Conservation (phyloP, 1,284 basidiomycete genomes). For the Cryptococcus maquisensis region DNA sequence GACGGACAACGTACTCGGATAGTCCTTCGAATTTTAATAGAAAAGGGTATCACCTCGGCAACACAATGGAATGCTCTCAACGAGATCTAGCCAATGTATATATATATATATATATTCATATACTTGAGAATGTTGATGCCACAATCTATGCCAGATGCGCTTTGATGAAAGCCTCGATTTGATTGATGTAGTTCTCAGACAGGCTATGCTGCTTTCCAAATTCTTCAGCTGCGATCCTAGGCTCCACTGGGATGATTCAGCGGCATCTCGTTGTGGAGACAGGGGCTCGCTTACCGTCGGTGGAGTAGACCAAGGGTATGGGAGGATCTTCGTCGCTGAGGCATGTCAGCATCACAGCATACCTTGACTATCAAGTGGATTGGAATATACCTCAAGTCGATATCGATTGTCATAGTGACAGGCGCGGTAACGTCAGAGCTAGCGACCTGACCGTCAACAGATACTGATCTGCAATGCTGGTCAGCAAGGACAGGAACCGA, state of each 20-base stretch:
- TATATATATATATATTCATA: neutral
- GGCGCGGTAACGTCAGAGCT: too few species aligned
- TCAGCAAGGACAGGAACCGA: too few species aligned
- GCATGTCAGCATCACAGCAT: neutral
- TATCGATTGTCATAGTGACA: slow-evolving; percentile 17
- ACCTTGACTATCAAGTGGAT: neutral
- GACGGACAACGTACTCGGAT: too few species aligned
- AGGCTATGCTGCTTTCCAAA: slow-evolving; percentile 26
- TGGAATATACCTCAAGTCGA: slow-evolving; percentile 24
- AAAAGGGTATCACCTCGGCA: too few species aligned
- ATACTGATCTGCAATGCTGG: too few species aligned
- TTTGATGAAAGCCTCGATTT: slow-evolving; percentile 32
- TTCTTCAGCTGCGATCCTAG: slow-evolving; percentile 16
- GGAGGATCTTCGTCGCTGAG: slow-evolving; percentile 29
- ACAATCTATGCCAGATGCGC: slow-evolving; percentile 7
- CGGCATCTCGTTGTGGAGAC: neutral
- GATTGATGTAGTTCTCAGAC: slow-evolving; percentile 29
- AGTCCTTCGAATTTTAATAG: too few species aligned
- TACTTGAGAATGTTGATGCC: neutral
- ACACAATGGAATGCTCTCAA: neutral
- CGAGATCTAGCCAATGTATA: too few species aligned
- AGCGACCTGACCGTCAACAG: too few species aligned
- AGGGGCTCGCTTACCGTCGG: slow-evolving; percentile 14
- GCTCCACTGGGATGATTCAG: slow-evolving; percentile 17
- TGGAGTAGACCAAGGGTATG: slow-evolving; percentile 15